Conservation (phyloP, 1,139 yeast species). For the Pichia kudriavzevii region DNA sequence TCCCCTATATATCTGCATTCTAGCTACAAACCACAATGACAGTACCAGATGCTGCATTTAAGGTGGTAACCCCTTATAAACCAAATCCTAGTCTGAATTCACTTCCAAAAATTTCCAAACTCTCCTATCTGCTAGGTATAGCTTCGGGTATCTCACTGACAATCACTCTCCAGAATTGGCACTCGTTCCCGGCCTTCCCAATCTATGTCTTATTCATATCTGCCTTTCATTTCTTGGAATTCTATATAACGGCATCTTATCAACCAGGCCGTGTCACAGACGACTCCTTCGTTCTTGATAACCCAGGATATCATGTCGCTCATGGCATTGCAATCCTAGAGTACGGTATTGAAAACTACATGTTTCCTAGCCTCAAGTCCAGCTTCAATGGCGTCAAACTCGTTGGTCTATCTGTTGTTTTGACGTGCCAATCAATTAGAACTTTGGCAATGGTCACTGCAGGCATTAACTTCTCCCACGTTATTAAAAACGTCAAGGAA, state of each 20-base stretch:
- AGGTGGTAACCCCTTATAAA: too few species aligned
- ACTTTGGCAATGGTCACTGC: slow-evolving; percentile 84
- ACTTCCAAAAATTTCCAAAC: slow-evolving; percentile 22
- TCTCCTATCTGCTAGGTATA: slow-evolving; percentile 30
- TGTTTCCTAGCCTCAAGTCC: slow-evolving; percentile 33
- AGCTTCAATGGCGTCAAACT: slow-evolving; percentile 12
- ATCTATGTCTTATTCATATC: slow-evolving; percentile 48
- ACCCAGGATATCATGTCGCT: slow-evolving; percentile 57
- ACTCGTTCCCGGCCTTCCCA: slow-evolving; percentile 34
- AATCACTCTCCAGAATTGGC: slow-evolving; percentile 29
- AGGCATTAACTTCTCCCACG: slow-evolving; percentile 79
- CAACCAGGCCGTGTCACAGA: slow-evolving; percentile 59
- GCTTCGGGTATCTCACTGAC: slow-evolving; percentile 33
- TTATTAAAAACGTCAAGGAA: slow-evolving; percentile 49
- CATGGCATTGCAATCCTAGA: slow-evolving; percentile 50
- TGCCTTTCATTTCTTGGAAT: slow-evolving; percentile 75
- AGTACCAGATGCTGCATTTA: too few species aligned
- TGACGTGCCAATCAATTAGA: slow-evolving; percentile 60
- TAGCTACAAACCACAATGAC: too few species aligned
- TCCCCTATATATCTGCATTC: too few species aligned
- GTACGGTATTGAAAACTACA: slow-evolving; percentile 31
- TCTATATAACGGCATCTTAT: slow-evolving; percentile 64
- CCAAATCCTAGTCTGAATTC: slow-evolving; percentile 18
- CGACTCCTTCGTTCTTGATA: slow-evolving; percentile 72
- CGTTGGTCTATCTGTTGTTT: slow-evolving; percentile 41